These are phyloP conservation scores for Agarophyton chilense DNA, from an alignment of 23 red algal genomes.

Conservation along the genomic window DNA sequence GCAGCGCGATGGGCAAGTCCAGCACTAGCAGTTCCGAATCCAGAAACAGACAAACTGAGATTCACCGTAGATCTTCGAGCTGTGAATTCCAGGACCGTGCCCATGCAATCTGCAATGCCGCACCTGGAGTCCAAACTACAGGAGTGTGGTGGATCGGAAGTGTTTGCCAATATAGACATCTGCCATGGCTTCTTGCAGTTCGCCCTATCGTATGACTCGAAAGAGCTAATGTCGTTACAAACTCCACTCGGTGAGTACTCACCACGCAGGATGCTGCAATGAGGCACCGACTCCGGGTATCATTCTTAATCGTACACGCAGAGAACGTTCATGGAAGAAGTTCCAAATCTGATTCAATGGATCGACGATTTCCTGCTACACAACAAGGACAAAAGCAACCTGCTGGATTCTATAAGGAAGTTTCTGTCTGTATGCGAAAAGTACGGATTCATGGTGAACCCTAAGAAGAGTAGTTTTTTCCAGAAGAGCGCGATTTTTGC, in stretches of 20 bases:
- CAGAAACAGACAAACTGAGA: not conserved
- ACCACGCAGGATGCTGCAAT: constrained; percentile 26
- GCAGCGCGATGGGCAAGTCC: not conserved
- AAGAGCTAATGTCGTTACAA: constrained; percentile 41
- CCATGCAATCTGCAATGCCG: too few relatives aligned
- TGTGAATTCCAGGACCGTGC: not conserved
- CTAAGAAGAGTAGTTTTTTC: constrained; percentile 5
- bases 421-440: constrained; percentile 28
- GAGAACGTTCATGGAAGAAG: not conserved
- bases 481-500: constrained; percentile 23
- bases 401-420: not conserved
- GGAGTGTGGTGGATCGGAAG: too few relatives aligned
- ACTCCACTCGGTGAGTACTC: constrained; percentile 20
- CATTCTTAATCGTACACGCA: constrained; percentile 24
- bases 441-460: not conserved
- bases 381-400: not conserved
- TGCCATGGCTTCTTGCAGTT: constrained; percentile 44
- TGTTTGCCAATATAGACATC: too few relatives aligned
- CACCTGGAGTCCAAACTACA: constrained; percentile 28
- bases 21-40: constrained; percentile 20
- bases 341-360: constrained; percentile 1
- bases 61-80: constrained; percentile 28
- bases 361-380: constrained; percentile 46
- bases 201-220: not conserved
- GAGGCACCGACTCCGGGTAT: constrained; percentile 23